Base-by-base conservation (phyloP, 1,284 basidiomycete species). In the Amylostereum areolatum region DNA sequence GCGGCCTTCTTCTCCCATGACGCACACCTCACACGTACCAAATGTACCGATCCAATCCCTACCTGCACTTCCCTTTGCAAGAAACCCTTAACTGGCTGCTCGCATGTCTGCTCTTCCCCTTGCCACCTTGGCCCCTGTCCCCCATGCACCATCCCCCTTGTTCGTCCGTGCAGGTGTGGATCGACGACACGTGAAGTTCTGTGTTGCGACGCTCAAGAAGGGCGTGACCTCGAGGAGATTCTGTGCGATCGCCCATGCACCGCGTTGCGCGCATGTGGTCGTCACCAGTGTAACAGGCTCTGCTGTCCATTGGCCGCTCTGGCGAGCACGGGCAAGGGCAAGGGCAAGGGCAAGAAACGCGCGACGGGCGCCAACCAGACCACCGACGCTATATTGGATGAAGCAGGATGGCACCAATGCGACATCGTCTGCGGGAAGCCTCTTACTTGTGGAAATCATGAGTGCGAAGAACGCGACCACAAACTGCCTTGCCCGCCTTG, bases 261-360 rank as follows among this genome's bases (percentile, higher is more conserved):
- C 28, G 85, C 83, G 0, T 69, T 92, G 8, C 79, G 89, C 32
- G 73, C 77, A 36, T 95, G 92, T 61, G 92, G 92, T 0, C 72
- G 81, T 33, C 93, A 97, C 62, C 83, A 86, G 56, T 97, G 93
- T 60, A 75, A 77, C 18, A 77, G 92, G 2, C 53, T 85, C 6
- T 97, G 93, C 62, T 97, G 94, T 60, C 93, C 94, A 0, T 74
- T 96, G 0, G 85, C 90, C 1, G 84, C 81, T 2, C 64, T 85
- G 1, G 73, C 74, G 2, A 53, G 55, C 43, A 45, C 58, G 46
- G 65, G 71, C 42, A 85, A 82, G 57, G 69, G 71, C 39, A 84
- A 85, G 58, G 79, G 81, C 45, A 89, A 83, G 69, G 81, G 79
- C 55, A 74, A 75, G 7, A 71, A 68, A 3, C 63, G 65, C 5